phyloP scores from a whole-genome alignment of 2,329 filamentous ascomycete species.

The Exophiala viscosa region DNA sequence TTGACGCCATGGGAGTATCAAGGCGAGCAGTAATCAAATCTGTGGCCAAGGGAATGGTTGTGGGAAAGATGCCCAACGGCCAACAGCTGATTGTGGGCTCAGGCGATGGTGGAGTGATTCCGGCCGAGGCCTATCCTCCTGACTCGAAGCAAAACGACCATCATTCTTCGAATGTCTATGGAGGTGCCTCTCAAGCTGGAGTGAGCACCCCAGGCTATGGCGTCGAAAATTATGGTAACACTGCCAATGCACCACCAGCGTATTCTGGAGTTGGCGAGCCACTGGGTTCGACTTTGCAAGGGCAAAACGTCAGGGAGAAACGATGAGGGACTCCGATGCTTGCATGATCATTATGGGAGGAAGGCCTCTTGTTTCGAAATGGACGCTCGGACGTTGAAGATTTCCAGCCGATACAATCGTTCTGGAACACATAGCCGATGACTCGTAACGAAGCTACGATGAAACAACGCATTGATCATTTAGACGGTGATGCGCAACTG shows the following conservation, averaged over 20 bases:
- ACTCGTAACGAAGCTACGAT: background rate
- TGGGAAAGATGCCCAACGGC: conserved; percentile 48
- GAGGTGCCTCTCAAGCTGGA: conserved; percentile 12
- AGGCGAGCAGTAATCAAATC: conserved; percentile 86
- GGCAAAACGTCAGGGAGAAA: conserved; percentile 27
- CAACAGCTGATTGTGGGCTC: conserved; percentile 47
- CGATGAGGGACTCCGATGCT: conserved; percentile 8
- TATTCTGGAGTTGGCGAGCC: conserved; percentile 30
- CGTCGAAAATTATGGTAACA: conserved; percentile 24
- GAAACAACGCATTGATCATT: background rate
- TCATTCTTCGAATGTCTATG: conserved; percentile 14
- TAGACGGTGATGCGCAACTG: background rate
- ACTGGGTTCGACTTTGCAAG: conserved; percentile 28
- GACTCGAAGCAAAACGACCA: conserved; percentile 18
- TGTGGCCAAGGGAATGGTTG: conserved; percentile 87
- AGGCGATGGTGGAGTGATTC: conserved; percentile 42
- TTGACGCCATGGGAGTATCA: conserved; percentile 90
- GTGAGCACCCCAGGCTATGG: conserved; percentile 21
- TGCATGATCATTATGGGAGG: background rate
- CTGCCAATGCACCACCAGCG: conserved; percentile 22
- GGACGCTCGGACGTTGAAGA: background rate
- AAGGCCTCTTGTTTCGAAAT: background rate
- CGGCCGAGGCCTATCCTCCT: conserved; percentile 26
- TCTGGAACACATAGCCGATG: background rate
- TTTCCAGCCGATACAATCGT: background rate